Percentiles rank a stretch among this genome's conserved stretches.
Evolutionary conservation across 2,329 filamentous ascomycete genomes (phyloP).

Genomic region (Colletotrichum liriopes): DNA sequence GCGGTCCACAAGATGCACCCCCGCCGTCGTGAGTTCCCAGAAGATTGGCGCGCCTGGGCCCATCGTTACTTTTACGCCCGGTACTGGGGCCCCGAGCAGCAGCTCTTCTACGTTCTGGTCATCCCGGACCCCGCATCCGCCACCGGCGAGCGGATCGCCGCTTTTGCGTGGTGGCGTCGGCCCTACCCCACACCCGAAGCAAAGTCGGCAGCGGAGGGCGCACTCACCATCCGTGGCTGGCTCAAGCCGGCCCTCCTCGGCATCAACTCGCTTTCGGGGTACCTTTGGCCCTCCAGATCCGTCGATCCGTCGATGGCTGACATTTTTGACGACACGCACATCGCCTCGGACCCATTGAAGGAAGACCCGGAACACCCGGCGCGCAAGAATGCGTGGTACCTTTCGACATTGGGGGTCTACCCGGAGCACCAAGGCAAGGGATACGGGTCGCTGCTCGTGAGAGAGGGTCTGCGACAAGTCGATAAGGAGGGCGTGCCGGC

Average conservation of each 20-base stretch:
- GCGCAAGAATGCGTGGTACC: conserved; percentile 54
- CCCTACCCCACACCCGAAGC: conserved; percentile 40
- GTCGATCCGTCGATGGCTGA: conserved; percentile 44
- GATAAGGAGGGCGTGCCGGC: conserved; percentile 50
- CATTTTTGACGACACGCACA: conserved; percentile 49
- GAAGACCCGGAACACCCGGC: conserved; percentile 48
- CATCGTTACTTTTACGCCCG: conserved; percentile 50
- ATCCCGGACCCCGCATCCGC: conserved; percentile 44
- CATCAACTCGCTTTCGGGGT: conserved; percentile 46
- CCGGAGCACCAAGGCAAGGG: conserved; percentile 52
- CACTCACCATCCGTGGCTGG: conserved; percentile 47
- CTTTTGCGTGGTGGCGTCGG: conserved; percentile 54
- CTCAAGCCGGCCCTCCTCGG: conserved; percentile 48
- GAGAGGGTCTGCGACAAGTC: conserved; percentile 49
- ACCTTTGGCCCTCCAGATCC: conserved; percentile 47
- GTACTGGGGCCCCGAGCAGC: conserved; percentile 52
- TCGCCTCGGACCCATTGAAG: conserved; percentile 46
- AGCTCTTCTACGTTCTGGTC: conserved; percentile 49
- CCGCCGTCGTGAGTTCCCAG: conserved; percentile 44
- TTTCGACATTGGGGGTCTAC: conserved; percentile 53
- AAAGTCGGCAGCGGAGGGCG: conserved; percentile 38
- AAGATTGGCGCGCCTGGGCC: conserved; percentile 45
- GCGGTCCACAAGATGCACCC: conserved; percentile 54
- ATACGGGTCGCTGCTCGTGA: conserved; percentile 51
- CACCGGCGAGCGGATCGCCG: conserved; percentile 46